phyloP scores from a whole-genome alignment of 805 yeast species.

The Wickerhamiella spandovensis region DNA sequence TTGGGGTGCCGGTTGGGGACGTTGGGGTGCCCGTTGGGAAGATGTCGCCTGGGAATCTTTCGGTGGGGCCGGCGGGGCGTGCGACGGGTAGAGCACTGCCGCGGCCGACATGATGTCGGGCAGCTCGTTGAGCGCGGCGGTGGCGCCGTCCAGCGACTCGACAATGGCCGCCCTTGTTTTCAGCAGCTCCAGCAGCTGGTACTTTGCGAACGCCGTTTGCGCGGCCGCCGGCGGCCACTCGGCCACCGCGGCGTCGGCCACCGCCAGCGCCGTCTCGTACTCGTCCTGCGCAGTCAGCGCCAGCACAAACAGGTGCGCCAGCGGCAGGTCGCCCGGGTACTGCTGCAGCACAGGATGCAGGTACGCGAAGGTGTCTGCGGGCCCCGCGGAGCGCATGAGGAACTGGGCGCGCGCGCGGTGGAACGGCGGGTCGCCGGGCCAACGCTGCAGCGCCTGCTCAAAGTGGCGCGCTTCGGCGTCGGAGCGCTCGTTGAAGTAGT shows the following conservation, averaged over 20 bases:
- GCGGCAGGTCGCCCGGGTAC: slow-evolving; percentile 42
- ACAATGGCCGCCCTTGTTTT: slow-evolving; percentile 61
- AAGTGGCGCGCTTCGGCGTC: slow-evolving; percentile 13
- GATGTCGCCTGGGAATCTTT: too few relatives aligned
- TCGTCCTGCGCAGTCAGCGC: slow-evolving; percentile 51
- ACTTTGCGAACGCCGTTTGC: slow-evolving; percentile 23
- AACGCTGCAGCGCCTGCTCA: slow-evolving; percentile 7
- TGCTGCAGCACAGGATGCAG: slow-evolving; percentile 15
- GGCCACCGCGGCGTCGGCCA: slow-evolving; percentile 39
- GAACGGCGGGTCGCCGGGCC: slow-evolving; percentile 10
- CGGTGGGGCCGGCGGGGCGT: not conserved
- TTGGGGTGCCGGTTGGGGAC: too few relatives aligned
- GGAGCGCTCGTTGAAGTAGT: slow-evolving; percentile 7
- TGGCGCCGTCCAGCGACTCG: slow-evolving; percentile 45
- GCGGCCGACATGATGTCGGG: slow-evolving; percentile 52
- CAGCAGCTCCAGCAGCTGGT: slow-evolving; percentile 46
- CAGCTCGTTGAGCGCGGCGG: slow-evolving; percentile 48
- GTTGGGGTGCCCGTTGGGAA: not conserved
- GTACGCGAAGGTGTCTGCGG: slow-evolving; percentile 16
- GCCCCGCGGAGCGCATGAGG: slow-evolving; percentile 16
- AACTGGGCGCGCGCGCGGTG: slow-evolving; percentile 21
- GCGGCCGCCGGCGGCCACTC: slow-evolving; percentile 23
- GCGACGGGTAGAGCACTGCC: slow-evolving; percentile 29
- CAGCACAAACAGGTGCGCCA: slow-evolving; percentile 56
- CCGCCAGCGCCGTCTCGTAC: slow-evolving; percentile 40